Conservation (phyloP, 2,329 filamentous ascomycete genomes). For the Chrysosporium queenslandicum region DNA sequence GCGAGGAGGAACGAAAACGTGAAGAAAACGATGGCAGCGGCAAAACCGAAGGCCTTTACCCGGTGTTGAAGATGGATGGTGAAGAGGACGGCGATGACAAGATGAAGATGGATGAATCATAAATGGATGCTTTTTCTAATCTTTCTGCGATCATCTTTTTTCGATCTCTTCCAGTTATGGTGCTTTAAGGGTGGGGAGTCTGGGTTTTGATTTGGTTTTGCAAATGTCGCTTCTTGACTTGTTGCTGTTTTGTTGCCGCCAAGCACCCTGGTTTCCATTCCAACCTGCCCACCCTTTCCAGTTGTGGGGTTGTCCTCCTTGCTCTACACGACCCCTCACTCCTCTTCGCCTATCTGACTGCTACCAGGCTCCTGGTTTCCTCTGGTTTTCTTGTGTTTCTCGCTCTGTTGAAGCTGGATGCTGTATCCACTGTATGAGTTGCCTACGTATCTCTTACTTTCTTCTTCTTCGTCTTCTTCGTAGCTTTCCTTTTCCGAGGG, state of each 20-base stretch:
- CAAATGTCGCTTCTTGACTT: background rate
- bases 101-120: slow-evolving; percentile 28
- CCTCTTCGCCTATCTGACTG: too few species aligned
- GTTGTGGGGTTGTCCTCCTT: background rate
- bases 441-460: background rate
- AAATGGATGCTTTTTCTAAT: slow-evolving; percentile 13
- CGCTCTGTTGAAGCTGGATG: background rate
- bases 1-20: slow-evolving; percentile 5
- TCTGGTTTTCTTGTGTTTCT: background rate
- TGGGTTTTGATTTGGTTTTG: background rate
- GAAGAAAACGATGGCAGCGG: slow-evolving; percentile 2
- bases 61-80: slow-evolving; percentile 18
- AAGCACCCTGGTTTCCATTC: too few species aligned
- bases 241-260: too few species aligned
- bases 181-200: background rate
- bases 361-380: too few species aligned
- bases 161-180: slow-evolving; percentile 15
- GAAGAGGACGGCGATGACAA: slow-evolving; percentile 29
- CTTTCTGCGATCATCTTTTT: slow-evolving; percentile 5
- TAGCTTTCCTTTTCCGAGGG: background rate
- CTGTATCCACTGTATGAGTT: background rate
- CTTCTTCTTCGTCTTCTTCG: background rate
- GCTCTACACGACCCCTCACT: background rate
- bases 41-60: slow-evolving; percentile 19
- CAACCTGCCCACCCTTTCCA: slow-evolving; percentile 12